A percentile compares a stretch with the other conserved stretches of the same genome.
phyloP scores from a whole-genome alignment of 805 yeast species.

The Ogataea nitratoaversa region DNA sequence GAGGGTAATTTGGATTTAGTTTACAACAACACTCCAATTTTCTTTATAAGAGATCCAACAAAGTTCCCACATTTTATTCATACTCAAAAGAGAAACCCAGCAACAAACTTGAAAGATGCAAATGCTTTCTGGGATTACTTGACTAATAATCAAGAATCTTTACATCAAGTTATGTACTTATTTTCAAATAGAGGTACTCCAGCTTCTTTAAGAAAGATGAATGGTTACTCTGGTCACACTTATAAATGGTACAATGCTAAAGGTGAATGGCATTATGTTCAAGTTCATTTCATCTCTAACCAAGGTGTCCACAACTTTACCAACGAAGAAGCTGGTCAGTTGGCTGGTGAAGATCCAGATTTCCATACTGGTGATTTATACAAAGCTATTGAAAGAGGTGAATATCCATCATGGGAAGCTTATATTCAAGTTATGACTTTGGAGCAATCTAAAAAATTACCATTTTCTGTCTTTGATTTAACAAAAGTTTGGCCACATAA shows the following conservation, averaged over 20 bases:
- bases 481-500: constrained; percentile 91
- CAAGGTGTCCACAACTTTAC: constrained; percentile 48
- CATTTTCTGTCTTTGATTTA: constrained; percentile 82
- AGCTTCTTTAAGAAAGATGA: constrained; percentile 67
- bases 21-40: constrained; percentile 81
- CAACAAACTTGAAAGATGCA: constrained; percentile 74
- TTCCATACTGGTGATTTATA: constrained; percentile 76
- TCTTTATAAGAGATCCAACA: constrained; percentile 79
- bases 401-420: constrained; percentile 79
- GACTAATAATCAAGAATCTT: constrained; percentile 66
- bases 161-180: constrained; percentile 69
- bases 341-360: constrained; percentile 79
- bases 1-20: constrained; percentile 85
- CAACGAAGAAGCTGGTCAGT: constrained; percentile 63
- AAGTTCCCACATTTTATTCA: constrained; percentile 88
- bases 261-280: constrained; percentile 76
- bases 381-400: constrained; percentile 72
- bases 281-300: constrained; percentile 67
- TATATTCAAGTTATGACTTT: constrained; percentile 85
- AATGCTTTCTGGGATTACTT: constrained; percentile 84
- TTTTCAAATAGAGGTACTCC: constrained; percentile 86
- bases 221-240: constrained; percentile 82
- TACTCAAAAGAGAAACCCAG: constrained; percentile 83
- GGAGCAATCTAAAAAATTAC: constrained; percentile 68
- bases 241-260: constrained; percentile 74